Evolutionary conservation across 2,329 filamentous ascomycete genomes (phyloP).

Genomic region (Sordariomycetes sp.): DNA sequence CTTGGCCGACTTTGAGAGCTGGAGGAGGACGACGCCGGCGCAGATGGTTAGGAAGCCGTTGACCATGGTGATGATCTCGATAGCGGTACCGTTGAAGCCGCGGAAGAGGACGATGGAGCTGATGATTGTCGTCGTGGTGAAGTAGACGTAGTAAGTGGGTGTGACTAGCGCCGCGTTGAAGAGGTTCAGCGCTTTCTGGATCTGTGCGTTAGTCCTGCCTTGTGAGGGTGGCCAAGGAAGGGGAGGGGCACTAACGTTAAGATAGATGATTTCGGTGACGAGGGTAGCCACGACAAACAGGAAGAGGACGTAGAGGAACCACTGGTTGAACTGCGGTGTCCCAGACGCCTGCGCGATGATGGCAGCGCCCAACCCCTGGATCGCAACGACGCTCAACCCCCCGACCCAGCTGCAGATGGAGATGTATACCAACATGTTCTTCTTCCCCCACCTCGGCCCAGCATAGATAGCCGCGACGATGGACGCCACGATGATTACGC

Average conservation of each 20-base stretch:
- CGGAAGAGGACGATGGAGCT: slow-evolving; percentile 86
- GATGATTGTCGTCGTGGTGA: slow-evolving; percentile 89
- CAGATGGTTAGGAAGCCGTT: slow-evolving; percentile 93
- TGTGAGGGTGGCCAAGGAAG: background rate
- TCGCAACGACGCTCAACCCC: slow-evolving; percentile 86
- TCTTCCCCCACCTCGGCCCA: slow-evolving; percentile 82
- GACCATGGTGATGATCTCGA: slow-evolving; percentile 76
- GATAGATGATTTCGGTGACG: slow-evolving; percentile 83
- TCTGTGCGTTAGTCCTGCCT: background rate
- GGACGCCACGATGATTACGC: slow-evolving; percentile 66
- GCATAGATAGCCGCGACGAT: slow-evolving; percentile 63
- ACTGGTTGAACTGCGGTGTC: slow-evolving; percentile 84
- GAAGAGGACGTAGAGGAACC: slow-evolving; percentile 87
- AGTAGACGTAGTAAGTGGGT: slow-evolving; percentile 97
- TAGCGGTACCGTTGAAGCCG: slow-evolving; percentile 78
- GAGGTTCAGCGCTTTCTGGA: slow-evolving; percentile 89
- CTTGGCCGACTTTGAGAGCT: slow-evolving; percentile 96
- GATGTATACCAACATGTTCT: slow-evolving; percentile 95
- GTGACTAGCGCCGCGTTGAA: slow-evolving; percentile 96
- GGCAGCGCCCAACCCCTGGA: slow-evolving; percentile 82
- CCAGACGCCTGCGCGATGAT: slow-evolving; percentile 79
- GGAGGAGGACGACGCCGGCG: slow-evolving; percentile 77
- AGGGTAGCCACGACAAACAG: slow-evolving; percentile 86
- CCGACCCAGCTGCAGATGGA: slow-evolving; percentile 93
- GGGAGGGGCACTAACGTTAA: slow-evolving; percentile 72